These are phyloP conservation scores for Salix exigua DNA, from an alignment of 345 rosid species.

Conservation along the genomic window DNA sequence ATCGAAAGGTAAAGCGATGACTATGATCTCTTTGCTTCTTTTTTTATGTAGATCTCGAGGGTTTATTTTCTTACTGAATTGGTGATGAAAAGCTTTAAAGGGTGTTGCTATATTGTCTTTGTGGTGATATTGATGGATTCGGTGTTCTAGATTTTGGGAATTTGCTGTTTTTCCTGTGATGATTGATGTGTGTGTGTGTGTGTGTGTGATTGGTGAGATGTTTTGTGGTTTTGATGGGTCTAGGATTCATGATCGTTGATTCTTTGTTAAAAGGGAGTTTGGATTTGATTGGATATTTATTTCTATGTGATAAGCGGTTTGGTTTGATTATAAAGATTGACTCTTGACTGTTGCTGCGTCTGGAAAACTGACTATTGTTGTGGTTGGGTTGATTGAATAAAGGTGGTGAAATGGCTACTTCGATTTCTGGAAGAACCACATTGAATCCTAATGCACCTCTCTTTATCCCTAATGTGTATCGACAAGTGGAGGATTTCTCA, in stretches of 20 bases:
- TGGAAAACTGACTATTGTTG: neutral
- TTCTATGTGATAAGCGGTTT: neutral
- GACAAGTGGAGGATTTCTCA: conserved; percentile 49
- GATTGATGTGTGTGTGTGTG: neutral
- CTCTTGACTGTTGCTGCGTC: neutral
- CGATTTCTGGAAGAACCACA: conserved; percentile 29
- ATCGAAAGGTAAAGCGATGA: neutral
- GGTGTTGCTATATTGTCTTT: neutral
- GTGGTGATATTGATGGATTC: neutral
- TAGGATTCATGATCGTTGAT: neutral
- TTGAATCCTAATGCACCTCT: conserved; percentile 46
- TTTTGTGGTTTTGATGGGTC: neutral
- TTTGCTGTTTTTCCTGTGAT: neutral
- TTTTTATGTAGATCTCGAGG: neutral
- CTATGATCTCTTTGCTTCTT: neutral
- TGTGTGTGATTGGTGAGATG: neutral
- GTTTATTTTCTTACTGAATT: neutral
- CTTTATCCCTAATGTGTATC: conserved; percentile 35
- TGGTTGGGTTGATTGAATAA: neutral
- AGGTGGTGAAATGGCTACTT: conserved; percentile 23
- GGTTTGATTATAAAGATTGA: neutral
- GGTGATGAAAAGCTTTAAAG: neutral
- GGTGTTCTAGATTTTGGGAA: neutral
- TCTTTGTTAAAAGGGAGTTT: neutral
- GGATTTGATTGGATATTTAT: neutral